Conservation (phyloP, 176 grass and related monocot genomes). For the Phoenix roebelenii region DNA sequence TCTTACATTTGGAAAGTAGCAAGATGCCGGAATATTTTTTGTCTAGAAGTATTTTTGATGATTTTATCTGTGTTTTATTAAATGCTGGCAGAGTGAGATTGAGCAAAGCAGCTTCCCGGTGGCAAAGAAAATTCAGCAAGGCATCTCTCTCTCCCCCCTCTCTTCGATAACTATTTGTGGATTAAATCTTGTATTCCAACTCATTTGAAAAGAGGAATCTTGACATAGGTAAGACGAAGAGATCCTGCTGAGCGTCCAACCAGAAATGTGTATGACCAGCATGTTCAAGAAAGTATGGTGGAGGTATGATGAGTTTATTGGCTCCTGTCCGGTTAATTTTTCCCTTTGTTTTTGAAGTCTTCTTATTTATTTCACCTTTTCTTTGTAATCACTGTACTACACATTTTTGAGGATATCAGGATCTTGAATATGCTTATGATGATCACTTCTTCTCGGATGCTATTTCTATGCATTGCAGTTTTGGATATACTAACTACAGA, state of each 20-base stretch:
- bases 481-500: too few species aligned
- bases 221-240: constrained; percentile 30
- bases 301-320: constrained; percentile 34
- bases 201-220: background rate
- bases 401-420: too few species aligned
- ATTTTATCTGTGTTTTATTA: background rate
- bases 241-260: constrained; percentile 13
- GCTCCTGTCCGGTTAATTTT: background rate
- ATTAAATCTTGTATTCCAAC: constrained; percentile 7
- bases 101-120: constrained; percentile 23
- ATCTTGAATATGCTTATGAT: too few species aligned
- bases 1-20: background rate
- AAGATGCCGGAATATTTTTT: background rate
- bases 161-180: background rate
- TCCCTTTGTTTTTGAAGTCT: background rate
- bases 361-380: background rate
- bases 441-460: too few species aligned
- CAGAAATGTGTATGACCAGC: constrained; percentile 25
- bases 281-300: constrained; percentile 30
- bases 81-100: constrained; percentile 29
- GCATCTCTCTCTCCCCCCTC: constrained; percentile 14
- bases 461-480: too few species aligned
- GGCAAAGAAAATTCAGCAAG: constrained; percentile 32
- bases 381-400: background rate
- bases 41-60: too few species aligned